These are phyloP conservation scores for Citrus sinensis DNA, from an alignment of 345 rosid species.

Conservation along the genomic window DVS_A1.0 CM039167.1:2468501-2469000, in stretches of 20 bases:
- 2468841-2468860: too few species aligned
- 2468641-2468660: background rate
- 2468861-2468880: too few species aligned
- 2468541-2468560: background rate
- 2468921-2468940: too few species aligned
- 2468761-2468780: too few species aligned
- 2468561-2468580: too few species aligned
- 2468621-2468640: background rate
- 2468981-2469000: background rate
- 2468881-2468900: too few species aligned
- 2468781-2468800: too few species aligned
- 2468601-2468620: background rate
- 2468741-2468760: too few species aligned
- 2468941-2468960: background rate
- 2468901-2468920: too few species aligned
- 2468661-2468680: background rate
- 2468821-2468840: too few species aligned
- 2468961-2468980: background rate
- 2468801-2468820: too few species aligned
- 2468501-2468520: background rate
- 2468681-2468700: background rate
- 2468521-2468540: background rate
- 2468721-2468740: background rate
- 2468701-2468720: background rate
- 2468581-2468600: background rate